A percentile compares a stretch with the other conserved stretches of the same genome.
Conservation (phyloP, 1,284 basidiomycete species). For the Melampsora occidentalis region DNA sequence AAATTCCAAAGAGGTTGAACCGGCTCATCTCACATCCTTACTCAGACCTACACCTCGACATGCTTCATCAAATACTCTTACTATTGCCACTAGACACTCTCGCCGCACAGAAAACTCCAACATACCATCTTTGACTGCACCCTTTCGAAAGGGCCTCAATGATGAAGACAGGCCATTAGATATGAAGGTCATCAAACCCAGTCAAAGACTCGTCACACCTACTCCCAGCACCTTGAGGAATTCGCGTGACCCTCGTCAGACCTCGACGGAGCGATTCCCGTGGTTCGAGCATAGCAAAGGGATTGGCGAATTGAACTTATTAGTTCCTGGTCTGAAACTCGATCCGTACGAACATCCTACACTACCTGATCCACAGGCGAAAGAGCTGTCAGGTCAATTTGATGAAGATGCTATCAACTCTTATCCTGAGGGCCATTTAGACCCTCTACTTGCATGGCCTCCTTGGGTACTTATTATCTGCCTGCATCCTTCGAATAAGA, state of each 20-base stretch:
- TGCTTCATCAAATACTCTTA: not conserved
- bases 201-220: slow-evolving; percentile 2
- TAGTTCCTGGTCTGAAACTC: not conserved
- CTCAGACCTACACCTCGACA: not conserved
- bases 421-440: not conserved
- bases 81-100: not conserved
- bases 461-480: not conserved
- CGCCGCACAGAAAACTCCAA: not conserved
- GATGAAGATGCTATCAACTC: not conserved
- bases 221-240: not conserved
- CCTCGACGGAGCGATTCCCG: not conserved
- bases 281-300: slow-evolving; percentile 1
- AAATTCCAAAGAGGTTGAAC: not conserved
- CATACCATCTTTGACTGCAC: slow-evolving; percentile 24
- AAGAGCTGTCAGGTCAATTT: not conserved
- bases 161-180: slow-evolving; percentile 30
- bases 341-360: not conserved
- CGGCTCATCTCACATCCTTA: not conserved
- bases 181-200: slow-evolving; percentile 14
- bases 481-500: not conserved
- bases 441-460: not conserved
- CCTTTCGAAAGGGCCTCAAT: slow-evolving; percentile 40
- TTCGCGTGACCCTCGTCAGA: not conserved
- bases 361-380: not conserved
- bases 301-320: not conserved